Evolutionary conservation across 1,284 basidiomycete genomes (phyloP), one percentile per base, ranked within the genome.

Genomic region (Xerocomus nothofagi): DNA sequence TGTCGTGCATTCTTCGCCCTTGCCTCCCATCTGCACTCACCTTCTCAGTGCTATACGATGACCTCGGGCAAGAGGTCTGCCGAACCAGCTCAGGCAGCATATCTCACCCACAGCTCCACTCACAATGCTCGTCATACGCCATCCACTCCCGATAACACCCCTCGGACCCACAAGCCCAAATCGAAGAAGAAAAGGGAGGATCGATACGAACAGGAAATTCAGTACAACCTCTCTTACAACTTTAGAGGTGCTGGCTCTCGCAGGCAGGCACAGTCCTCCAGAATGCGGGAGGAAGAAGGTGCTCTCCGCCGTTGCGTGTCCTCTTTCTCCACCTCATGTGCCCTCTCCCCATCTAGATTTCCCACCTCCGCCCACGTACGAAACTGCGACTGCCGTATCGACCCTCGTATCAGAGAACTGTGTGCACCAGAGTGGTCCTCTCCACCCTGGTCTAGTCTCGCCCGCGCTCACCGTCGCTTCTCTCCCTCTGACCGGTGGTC

Each of bases 101-200:
- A 81, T 71, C 75, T 82, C 55, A 77, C 77, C 46, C 78, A 80
- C 61, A 67, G 73, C 64, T 73, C 77, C 62, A 74, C 72, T 44
- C 80, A 78, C 61, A 78, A 80, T 65, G 79, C 74, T 54, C 80
- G 79, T 60, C 58, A 73, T 57, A 70, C 76, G 33, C 71, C 77
- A 55, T 69, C 75, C 53, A 73, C 78, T 17, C 71, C 77, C 44
- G 79, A 84, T 66, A 81, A 74, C 66, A 69, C 73, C 44, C 77
- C 78, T 41, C 72, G 77, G 52, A 70, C 77, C 37, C 77, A 79
- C 53, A 80, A 79, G 67, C 62, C 63, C 23, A 73, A 66, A 59
- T 65, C 61, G 57, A 62, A 49, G 52, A 64, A 61, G 56, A 59
- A 63, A 57, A 69, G 59, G 62, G 65, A 70, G 53, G 63, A 71